phyloP scores from a whole-genome alignment of 768 basidiomycete genomes.

The Psilocybe cyanescens region DNA sequence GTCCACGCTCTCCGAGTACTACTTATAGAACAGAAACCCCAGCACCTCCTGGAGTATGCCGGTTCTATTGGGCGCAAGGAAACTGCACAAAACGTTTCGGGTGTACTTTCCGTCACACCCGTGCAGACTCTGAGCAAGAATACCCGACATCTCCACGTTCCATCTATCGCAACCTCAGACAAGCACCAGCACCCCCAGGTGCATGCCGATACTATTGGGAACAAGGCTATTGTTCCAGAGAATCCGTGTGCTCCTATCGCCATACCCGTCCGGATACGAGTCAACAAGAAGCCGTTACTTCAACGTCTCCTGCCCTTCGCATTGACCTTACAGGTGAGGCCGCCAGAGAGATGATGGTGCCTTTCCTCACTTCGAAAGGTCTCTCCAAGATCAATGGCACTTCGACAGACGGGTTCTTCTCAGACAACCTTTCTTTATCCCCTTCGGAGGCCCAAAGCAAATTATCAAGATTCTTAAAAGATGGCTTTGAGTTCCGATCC shows the following conservation, averaged over 20 bases:
- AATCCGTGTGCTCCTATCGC: conserved; percentile 46
- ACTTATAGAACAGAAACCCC: no score
- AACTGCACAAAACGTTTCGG: no score
- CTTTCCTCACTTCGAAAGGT: conserved; percentile 49
- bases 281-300: neutral
- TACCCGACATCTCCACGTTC: no score
- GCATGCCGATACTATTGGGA: conserved; percentile 53
- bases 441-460: conserved; percentile 52
- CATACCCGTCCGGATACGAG: conserved; percentile 32
- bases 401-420: conserved; percentile 48
- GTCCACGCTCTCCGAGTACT: no score
- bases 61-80: no score
- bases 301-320: neutral
- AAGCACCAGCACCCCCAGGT: conserved; percentile 25
- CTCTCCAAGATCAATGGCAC: conserved; percentile 45
- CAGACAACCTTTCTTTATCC: conserved; percentile 34
- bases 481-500: conserved; percentile 44
- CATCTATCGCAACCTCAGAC: neutral
- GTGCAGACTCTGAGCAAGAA: no score
- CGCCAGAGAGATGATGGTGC: conserved; percentile 30
- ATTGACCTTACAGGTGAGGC: conserved; percentile 12
- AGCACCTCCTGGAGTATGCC: no score
- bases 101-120: no score
- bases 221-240: conserved; percentile 46
- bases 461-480: conserved; percentile 45